Evolutionary conservation across 805 yeast genomes (phyloP).

Genomic region (Kregervanrija delftensis): DNA sequence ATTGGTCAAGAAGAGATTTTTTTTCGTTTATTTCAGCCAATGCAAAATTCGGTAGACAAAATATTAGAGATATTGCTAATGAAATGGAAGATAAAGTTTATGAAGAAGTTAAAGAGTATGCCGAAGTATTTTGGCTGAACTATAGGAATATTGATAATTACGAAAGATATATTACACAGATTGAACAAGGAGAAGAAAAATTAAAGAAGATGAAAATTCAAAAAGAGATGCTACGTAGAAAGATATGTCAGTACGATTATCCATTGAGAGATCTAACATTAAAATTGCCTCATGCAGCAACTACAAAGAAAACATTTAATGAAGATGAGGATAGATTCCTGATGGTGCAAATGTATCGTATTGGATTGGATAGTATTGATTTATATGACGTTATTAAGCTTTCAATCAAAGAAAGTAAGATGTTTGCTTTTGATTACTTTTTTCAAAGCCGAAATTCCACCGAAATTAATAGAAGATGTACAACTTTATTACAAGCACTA

Average conservation of each 20-base stretch:
- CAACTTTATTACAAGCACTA: slow-evolving; percentile 67
- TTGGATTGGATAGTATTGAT: slow-evolving; percentile 75
- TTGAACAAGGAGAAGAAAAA: slow-evolving; percentile 86
- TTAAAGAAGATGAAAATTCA: slow-evolving; percentile 58
- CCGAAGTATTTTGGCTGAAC: slow-evolving; percentile 74
- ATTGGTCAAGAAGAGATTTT: slow-evolving; percentile 88
- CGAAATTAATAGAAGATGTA: slow-evolving; percentile 78
- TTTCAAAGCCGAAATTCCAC: slow-evolving; percentile 70
- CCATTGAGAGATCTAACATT: slow-evolving; percentile 77
- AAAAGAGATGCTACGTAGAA: slow-evolving; percentile 71
- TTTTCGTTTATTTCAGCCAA: slow-evolving; percentile 67
- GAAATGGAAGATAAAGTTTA: slow-evolving; percentile 78
- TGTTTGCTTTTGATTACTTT: slow-evolving; percentile 84
- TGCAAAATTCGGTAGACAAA: slow-evolving; percentile 77
- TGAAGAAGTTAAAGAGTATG: slow-evolving; percentile 75
- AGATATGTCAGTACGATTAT: slow-evolving; percentile 53
- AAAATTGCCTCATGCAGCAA: slow-evolving; percentile 53
- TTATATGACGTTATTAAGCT: slow-evolving; percentile 74
- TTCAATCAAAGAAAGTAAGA: slow-evolving; percentile 63
- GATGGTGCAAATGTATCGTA: slow-evolving; percentile 68
- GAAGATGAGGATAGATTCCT: slow-evolving; percentile 90
- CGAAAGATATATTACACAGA: slow-evolving; percentile 73
- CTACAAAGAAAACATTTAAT: slow-evolving; percentile 61
- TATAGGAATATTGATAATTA: slow-evolving; percentile 79
- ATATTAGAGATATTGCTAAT: slow-evolving; percentile 58